Conservation (phyloP, 805 yeast genomes). For the Ogataea neopini region DNA sequence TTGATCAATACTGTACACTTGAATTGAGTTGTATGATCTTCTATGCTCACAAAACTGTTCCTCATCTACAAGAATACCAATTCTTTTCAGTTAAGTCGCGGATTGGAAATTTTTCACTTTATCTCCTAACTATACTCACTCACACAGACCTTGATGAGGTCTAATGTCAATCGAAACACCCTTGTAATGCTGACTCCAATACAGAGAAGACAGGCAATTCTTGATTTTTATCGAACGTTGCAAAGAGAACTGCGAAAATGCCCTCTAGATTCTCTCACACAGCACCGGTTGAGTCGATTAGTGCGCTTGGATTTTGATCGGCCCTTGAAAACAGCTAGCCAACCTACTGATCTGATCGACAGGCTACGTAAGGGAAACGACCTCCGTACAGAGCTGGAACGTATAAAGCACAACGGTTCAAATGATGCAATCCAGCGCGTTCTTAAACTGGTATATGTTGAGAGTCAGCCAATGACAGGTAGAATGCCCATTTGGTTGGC, state of each 20-base stretch:
- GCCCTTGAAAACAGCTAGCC: background rate
- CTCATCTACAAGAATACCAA: no score
- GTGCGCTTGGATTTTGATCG: slow-evolving; percentile 4
- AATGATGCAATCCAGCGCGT: slow-evolving; percentile 12
- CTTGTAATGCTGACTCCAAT: background rate
- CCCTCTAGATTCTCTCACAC: slow-evolving; percentile 14
- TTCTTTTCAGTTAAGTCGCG: no score
- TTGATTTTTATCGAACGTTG: slow-evolving; percentile 11
- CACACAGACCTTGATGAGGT: no score
- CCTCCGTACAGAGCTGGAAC: slow-evolving; percentile 5
- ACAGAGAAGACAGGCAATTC: background rate
- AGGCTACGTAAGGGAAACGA: slow-evolving; percentile 3
- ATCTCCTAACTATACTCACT: no score
- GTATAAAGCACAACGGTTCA: slow-evolving; percentile 9
- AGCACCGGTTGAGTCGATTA: slow-evolving; percentile 4
- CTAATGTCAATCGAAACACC: background rate
- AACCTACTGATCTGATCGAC: no score
- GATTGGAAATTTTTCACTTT: no score
- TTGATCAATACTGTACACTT: no score
- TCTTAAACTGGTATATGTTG: slow-evolving; percentile 10
- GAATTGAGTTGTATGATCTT: no score
- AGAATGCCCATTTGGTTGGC: slow-evolving; percentile 21
- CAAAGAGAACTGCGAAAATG: slow-evolving; percentile 7
- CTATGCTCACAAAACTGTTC: no score
- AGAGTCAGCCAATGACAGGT: slow-evolving; percentile 5